Base-by-base conservation (phyloP, 2,329 filamentous ascomycete genomes). In the Trichoderma atroviride region DNA sequence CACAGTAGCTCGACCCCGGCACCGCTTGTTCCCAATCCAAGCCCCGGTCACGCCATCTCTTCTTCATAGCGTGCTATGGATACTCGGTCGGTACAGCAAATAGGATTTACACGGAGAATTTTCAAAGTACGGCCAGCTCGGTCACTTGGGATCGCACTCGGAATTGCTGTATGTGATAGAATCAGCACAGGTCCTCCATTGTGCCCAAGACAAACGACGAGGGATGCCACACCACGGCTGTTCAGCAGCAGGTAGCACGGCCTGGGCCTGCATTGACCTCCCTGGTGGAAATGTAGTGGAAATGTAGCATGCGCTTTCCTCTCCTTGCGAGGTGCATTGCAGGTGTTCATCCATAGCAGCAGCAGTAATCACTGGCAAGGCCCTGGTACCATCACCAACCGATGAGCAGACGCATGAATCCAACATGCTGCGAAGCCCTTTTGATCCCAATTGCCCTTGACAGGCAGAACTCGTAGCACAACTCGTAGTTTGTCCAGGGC, bases 21-120 rank as follows among this genome's bases (percentile, higher is more conserved):
- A 50, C 57, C 27, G 52, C 31, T 47, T 66, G 35, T 31, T 66
- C 53, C n/a, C n/a, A 58, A 58, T 58, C 37, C 29, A 35, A 66
- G 63, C 63, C 63, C 55, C 50, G 27, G 63, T 66, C 63, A 66
- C 63, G 63, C 63, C 63, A 66, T 66, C 53, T 58, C 16, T 29
- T 29, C 53, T 53, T 58, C 53, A 66, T 66, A n/a, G 31, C 22
- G 37, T 40, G 50, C 58, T 33, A 50, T 58, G 37, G 52, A 57
- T 65, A 43, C 24, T 57, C 63, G 63, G 63, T 43, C 40, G 53
- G 63, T 58, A 29, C 53, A 35, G 53, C 35, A 58, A 31, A 35
- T 35, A 22, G 24, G 37, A 33, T 58, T 50, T 66, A 29, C 63
- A n/a, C 63, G 63, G 63, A 50, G 53, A 58, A 58, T 66, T 58